Conservation (phyloP, 306 rosid genomes). For the Gastrolobium villosum region DNA sequence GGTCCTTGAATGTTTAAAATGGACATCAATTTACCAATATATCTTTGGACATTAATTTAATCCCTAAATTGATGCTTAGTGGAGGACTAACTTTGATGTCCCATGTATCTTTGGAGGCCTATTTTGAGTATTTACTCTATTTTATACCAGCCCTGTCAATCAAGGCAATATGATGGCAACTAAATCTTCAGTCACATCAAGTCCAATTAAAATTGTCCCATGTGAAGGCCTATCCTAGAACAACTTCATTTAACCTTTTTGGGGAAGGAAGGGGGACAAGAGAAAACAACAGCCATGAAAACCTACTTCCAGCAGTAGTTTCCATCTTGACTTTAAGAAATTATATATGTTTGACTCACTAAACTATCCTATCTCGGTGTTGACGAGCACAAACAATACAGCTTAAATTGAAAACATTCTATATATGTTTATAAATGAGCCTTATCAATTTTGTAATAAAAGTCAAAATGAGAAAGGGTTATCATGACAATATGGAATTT, state of each 20-base stretch:
- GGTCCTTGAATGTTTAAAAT: constrained; percentile 15
- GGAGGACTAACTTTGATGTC: constrained; percentile 25
- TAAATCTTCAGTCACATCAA: constrained; percentile 1
- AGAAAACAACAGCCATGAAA: constrained; percentile 6
- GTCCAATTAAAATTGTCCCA: neutral
- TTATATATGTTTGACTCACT: neutral
- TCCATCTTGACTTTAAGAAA: neutral
- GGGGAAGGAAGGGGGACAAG: neutral
- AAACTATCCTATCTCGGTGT: neutral
- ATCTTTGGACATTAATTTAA: neutral
- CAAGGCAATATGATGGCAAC: neutral
- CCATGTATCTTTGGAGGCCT: constrained; percentile 4
- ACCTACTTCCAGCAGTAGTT: neutral
- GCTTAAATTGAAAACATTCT: constrained; percentile 20
- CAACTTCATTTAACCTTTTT: neutral
- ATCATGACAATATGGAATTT: constrained; percentile 4
- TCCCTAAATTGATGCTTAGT: neutral
- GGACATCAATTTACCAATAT: neutral
- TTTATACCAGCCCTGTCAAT: constrained; percentile 17
- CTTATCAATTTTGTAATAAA: constrained; percentile 11
- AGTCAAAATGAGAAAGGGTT: constrained; percentile 31
- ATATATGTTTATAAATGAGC: neutral
- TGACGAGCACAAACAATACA: constrained; percentile 12
- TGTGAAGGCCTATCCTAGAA: neutral
- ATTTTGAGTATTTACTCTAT: constrained; percentile 8